These are phyloP conservation scores for Gentiana straminea DNA, from an alignment of 257 asterid species.

Conservation along the genomic window DNA sequence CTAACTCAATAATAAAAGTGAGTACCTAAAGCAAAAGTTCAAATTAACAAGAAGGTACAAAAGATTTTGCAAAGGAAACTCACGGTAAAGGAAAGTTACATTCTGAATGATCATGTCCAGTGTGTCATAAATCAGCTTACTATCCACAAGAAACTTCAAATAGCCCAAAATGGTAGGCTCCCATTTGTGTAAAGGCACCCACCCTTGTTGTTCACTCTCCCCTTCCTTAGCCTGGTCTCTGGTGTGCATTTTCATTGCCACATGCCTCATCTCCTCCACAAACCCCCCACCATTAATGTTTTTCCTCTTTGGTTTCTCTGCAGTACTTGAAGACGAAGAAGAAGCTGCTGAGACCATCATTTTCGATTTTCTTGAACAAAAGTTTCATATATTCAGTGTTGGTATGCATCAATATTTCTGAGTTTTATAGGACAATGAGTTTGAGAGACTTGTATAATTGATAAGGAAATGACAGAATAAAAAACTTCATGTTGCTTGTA, in stretches of 20 bases:
- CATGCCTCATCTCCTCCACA: slow-evolving; percentile 96
- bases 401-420: too few species aligned
- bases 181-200: slow-evolving; percentile 56
- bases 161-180: slow-evolving; percentile 79
- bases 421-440: too few species aligned
- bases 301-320: slow-evolving; percentile 59
- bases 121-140: slow-evolving; percentile 84
- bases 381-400: not conserved
- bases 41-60: too few species aligned
- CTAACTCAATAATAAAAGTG: too few species aligned
- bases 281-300: slow-evolving; percentile 85
- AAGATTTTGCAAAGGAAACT: slow-evolving; percentile 17
- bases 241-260: slow-evolving; percentile 88
- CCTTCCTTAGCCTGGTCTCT: slow-evolving; percentile 85
- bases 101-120: slow-evolving; percentile 67
- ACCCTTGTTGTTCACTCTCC: slow-evolving; percentile 69
- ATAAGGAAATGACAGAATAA: too few species aligned
- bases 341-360: slow-evolving; percentile 37
- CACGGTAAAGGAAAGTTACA: slow-evolving; percentile 72
- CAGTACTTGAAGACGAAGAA: slow-evolving; percentile 28
- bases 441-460: too few species aligned
- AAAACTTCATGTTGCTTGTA: too few species aligned
- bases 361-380: slow-evolving; percentile 26
- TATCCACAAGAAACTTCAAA: slow-evolving; percentile 83
- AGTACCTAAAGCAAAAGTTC: too few species aligned